Evolutionary conservation across 1,284 basidiomycete genomes (phyloP), one percentile per base, ranked within the genome.

Genomic region (Sphagnurus paluster): DNA sequence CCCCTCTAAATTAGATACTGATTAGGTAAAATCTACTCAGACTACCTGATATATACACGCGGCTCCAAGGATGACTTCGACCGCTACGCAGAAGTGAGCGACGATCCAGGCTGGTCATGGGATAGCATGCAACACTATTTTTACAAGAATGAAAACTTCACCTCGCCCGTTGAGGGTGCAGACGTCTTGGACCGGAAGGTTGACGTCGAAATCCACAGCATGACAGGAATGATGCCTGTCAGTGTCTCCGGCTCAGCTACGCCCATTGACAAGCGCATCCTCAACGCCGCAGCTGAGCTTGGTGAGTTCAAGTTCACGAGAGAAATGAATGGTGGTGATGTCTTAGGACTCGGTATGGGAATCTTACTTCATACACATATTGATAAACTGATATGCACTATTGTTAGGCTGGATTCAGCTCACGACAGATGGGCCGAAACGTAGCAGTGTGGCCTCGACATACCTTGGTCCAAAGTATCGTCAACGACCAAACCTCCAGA

Each of bases 101-200:
- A 62, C 0, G 72, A 76, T 47, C 8, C 44, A 13, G 67, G 69
- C 10, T 75, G 73, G 73, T 63, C 64, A 21, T 75, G 73, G 73
- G 50, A 65, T 13, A 50, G 50, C 13, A 40, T 76, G 10, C 55
- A 68, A 45, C 56, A 54, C 9, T 74, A 67, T 44, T 28, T 16
- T 9, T 16, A 6, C 24, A 28, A 70, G 69, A 59, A 62, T 34
- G 69, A 69, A 44, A 45, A 45, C 25, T 59, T 59, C 21, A 50
- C 53, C 0, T 42, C 59, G 3, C 64, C 67, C 2, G 56, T 54
- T 0, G 67, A 68, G 34, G 42, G 55, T 28, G 63, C 66, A 34
- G 50, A 67, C 40, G 62, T 58, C 4, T 56, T 47, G 2, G 64
- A 62, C 3, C 50, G n/a, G n/a, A n/a, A 69, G 50, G 62, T 62